Percentiles rank a stretch among this genome's conserved stretches.
These are phyloP conservation scores for Salicornia ramosissima DNA, from an alignment of 148 eudicot species.

Conservation along the genomic window DNA sequence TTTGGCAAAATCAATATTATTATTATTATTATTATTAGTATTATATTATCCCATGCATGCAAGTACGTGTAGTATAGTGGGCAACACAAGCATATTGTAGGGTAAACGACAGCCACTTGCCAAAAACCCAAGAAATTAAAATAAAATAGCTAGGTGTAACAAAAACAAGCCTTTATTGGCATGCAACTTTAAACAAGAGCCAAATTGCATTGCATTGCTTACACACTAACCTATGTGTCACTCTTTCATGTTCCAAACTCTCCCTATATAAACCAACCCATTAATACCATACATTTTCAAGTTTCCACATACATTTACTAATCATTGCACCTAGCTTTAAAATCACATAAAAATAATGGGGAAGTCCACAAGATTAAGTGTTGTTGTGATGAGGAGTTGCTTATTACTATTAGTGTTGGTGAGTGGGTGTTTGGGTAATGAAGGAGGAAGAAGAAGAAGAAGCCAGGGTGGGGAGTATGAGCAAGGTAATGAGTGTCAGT, in stretches of 20 bases:
- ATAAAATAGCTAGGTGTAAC: conserved; percentile 46
- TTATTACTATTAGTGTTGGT: conserved; percentile 28
- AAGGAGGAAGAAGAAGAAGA: too few relatives aligned
- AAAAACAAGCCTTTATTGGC: conserved; percentile 18
- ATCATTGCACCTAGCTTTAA: not conserved
- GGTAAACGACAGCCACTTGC: conserved; percentile 34
- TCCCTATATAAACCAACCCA: conserved; percentile 36
- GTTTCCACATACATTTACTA: conserved; percentile 32
- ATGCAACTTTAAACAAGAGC: conserved; percentile 52
- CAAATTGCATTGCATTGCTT: conserved; percentile 9
- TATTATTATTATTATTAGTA: too few relatives aligned
- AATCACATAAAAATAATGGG: conserved; percentile 33
- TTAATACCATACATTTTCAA: conserved; percentile 20
- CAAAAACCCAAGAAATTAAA: conserved; percentile 16
- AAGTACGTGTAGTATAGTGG: not conserved
- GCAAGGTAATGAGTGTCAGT: conserved; percentile 44
- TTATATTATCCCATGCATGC: not conserved
- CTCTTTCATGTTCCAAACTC: conserved; percentile 9
- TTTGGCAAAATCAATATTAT: too few relatives aligned
- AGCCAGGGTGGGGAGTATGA: conserved; percentile 7
- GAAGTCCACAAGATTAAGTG: conserved; percentile 22
- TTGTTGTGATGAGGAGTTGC: conserved; percentile 25
- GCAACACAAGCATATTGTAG: not conserved
- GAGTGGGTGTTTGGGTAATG: conserved; percentile 31
- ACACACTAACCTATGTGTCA: conserved; percentile 32